phyloP scores from a whole-genome alignment of 2,329 filamentous ascomycete species.

The Claviceps paspali region DNA sequence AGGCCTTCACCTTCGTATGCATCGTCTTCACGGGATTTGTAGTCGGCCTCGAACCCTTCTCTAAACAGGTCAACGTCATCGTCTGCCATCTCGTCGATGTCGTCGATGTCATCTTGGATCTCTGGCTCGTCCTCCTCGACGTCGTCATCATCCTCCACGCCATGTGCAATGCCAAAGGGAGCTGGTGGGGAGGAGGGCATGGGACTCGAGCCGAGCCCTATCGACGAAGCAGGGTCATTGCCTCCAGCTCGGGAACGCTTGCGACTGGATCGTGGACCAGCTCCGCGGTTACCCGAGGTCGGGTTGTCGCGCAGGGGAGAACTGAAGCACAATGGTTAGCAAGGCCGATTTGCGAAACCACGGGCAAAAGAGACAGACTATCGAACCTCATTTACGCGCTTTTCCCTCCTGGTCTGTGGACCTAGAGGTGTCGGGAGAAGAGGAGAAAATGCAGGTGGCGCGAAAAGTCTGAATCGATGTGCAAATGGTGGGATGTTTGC shows the following conservation, averaged over 20 bases:
- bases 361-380: neutral
- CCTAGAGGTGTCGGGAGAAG: too few relatives aligned
- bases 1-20: slow-evolving; percentile 55
- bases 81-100: slow-evolving; percentile 69
- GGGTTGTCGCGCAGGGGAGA: slow-evolving; percentile 71
- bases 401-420: neutral
- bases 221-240: slow-evolving; percentile 36
- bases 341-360: neutral
- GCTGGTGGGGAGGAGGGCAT: slow-evolving; percentile 52
- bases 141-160: slow-evolving; percentile 56
- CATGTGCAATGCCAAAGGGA: slow-evolving; percentile 46
- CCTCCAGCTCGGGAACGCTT: slow-evolving; percentile 39
- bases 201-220: slow-evolving; percentile 39
- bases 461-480: too few relatives aligned
- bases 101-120: slow-evolving; percentile 56
- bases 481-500: too few relatives aligned
- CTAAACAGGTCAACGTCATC: slow-evolving; percentile 68
- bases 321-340: slow-evolving; percentile 29
- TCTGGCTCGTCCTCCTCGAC: slow-evolving; percentile 58
- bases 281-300: slow-evolving; percentile 69
- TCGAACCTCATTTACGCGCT: slow-evolving; percentile 12
- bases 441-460: neutral
- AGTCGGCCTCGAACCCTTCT: slow-evolving; percentile 58
- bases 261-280: slow-evolving; percentile 33
- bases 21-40: slow-evolving; percentile 51